phyloP scores from a whole-genome alignment of 169 alveolate species.

The Cryptosporidium baileyi region DNA sequence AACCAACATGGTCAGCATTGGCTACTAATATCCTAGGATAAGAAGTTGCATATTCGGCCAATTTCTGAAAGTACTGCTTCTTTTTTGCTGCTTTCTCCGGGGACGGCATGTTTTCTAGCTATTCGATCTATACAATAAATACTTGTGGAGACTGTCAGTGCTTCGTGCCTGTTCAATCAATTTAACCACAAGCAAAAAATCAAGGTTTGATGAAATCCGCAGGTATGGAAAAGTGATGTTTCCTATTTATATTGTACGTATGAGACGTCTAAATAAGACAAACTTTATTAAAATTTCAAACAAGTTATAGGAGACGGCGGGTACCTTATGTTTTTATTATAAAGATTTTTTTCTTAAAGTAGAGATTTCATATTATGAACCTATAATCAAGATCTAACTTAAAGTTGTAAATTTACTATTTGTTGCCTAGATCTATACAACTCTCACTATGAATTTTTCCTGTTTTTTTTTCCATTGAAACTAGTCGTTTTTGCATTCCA shows the following conservation, averaged over 20 bases:
- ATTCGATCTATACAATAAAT: neutral
- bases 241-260: neutral
- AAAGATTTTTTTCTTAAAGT: too few relatives aligned
- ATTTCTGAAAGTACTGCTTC: constrained; percentile 86
- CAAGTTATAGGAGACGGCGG: constrained; percentile 65
- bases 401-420: too few relatives aligned
- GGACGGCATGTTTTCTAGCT: constrained; percentile 80
- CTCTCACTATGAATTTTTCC: too few relatives aligned
- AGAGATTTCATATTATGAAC: too few relatives aligned
- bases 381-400: too few relatives aligned
- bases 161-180: constrained; percentile 69
- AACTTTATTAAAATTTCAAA: neutral
- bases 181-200: constrained; percentile 65
- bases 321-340: neutral
- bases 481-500: too few relatives aligned
- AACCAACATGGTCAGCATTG: constrained; percentile 95
- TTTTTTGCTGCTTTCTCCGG: constrained; percentile 84
- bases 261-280: constrained; percentile 54
- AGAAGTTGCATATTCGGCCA: constrained; percentile 83
- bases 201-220: neutral
- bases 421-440: too few relatives aligned
- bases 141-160: constrained; percentile 72
- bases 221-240: neutral
- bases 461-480: too few relatives aligned
- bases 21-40: constrained; percentile 89